Base-by-base conservation (phyloP, 768 basidiomycete species). In the Vararia minispora region DNA sequence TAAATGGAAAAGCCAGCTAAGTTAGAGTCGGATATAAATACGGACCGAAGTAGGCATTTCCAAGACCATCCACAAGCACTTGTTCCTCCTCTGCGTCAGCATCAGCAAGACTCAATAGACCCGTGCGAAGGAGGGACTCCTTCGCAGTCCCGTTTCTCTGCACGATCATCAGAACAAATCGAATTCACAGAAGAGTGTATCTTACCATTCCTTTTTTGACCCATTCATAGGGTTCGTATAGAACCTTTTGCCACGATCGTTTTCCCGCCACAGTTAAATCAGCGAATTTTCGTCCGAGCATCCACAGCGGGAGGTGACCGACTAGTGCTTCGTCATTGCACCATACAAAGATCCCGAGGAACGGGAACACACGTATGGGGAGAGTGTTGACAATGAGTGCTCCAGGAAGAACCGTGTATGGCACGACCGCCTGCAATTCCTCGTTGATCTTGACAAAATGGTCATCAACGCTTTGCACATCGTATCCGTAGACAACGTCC, bases 301-400 rank as follows among this genome's bases (percentile, higher is more conserved):
- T n/a, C n/a, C n/a, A n/a, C n/a, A n/a, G n/a, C n/a, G n/a, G n/a
- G n/a, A n/a, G n/a, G n/a, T n/a, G n/a, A n/a, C n/a, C n/a, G n/a
- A n/a, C n/a, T n/a, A n/a, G n/a, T n/a, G n/a, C n/a, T n/a, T n/a
- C n/a, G n/a, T n/a, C n/a, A n/a, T n/a, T n/a, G n/a, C n/a, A n/a
- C n/a, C n/a, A n/a, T n/a, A n/a, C n/a, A n/a, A n/a, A n/a, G n/a
- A n/a, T n/a, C n/a, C n/a, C n/a, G n/a, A n/a, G n/a, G n/a, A n/a
- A n/a, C n/a, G n/a, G n/a, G n/a, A 6, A 32, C 44, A 4, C 17
- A 46, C 44, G n/a, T 3, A 42, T 29, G 1, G 44, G 44, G 24
- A 45, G 12, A n/a, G 33, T 23, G 24, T 45, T 45, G 22, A 45
- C 40, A 7, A 45, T 35, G 20, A 42, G 26, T 12, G 25, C 35